Percentiles rank a stretch among this genome's conserved stretches.
These are phyloP conservation scores for Alternaria sp. DNA, from an alignment of 2,329 filamentous ascomycete genomes.

Conservation along the genomic window DNA sequence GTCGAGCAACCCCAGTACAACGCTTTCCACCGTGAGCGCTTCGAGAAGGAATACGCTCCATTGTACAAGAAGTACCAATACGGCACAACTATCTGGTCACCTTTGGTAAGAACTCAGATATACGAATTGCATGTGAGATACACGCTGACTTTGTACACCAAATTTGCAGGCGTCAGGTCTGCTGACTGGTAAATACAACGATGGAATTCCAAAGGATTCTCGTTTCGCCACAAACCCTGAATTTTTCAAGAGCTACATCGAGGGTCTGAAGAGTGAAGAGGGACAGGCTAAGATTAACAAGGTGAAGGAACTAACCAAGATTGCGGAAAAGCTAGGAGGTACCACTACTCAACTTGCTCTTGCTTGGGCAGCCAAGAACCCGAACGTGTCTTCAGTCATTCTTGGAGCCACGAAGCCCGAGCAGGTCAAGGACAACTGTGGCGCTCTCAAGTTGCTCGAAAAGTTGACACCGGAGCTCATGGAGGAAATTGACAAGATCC, in stretches of 20 bases:
- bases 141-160: not conserved
- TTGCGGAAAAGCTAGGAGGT: conserved; percentile 60
- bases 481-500: conserved; percentile 53
- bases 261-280: conserved; percentile 59
- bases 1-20: conserved; percentile 68
- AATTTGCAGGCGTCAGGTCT: conserved; percentile 58
- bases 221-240: conserved; percentile 67
- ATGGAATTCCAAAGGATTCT: conserved; percentile 68
- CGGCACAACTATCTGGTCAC: conserved; percentile 66
- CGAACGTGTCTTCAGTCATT: conserved; percentile 66
- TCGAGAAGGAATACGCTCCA: conserved; percentile 68
- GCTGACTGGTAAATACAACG: conserved; percentile 70
- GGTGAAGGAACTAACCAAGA: conserved; percentile 63
- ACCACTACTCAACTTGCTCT: conserved; percentile 63
- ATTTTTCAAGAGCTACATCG: conserved; percentile 66
- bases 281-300: conserved; percentile 65
- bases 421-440: conserved; percentile 61
- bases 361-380: conserved; percentile 67
- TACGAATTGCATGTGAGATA: not conserved
- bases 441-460: conserved; percentile 54
- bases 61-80: conserved; percentile 66
- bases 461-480: conserved; percentile 53
- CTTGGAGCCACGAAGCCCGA: conserved; percentile 62
- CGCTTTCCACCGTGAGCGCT: conserved; percentile 67
- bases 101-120: conserved; percentile 51